phyloP scores from a whole-genome alignment of 225 moss, liverwort and hornwort genomes.

The Physcomitrium patens region DNA sequence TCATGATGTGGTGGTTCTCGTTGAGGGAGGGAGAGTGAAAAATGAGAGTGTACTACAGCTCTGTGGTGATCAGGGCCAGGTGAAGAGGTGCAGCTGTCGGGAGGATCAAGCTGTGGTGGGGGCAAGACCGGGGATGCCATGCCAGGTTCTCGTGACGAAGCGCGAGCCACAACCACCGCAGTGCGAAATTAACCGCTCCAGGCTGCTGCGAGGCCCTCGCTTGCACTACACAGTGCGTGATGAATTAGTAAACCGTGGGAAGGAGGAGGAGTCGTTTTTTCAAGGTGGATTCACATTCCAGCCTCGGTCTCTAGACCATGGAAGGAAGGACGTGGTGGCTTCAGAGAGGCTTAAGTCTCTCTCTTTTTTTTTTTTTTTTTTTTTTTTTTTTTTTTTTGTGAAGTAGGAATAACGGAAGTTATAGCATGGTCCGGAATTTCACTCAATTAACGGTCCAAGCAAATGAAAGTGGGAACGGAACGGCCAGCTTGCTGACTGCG shows the following conservation, averaged over 20 bases:
- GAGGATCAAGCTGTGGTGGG: slow-evolving; percentile 38
- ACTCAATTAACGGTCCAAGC: slow-evolving; percentile 45
- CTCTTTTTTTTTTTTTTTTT: no score
- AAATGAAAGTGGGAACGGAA: slow-evolving; percentile 38
- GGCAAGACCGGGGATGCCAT: slow-evolving; percentile 34
- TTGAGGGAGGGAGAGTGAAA: slow-evolving; percentile 10
- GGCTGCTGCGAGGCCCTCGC: slow-evolving; percentile 38
- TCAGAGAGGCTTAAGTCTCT: slow-evolving; percentile 15
- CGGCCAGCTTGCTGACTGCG: slow-evolving; percentile 35
- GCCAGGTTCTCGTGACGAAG: slow-evolving; percentile 45
- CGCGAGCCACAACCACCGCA: slow-evolving; percentile 50
- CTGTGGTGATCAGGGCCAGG: slow-evolving; percentile 23
- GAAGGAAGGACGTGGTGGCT: slow-evolving; percentile 26
- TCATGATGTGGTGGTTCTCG: slow-evolving; percentile 32
- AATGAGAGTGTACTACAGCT: neutral
- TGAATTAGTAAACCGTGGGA: slow-evolving; percentile 9
- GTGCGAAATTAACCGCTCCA: slow-evolving; percentile 36
- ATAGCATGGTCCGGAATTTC: slow-evolving; percentile 26
- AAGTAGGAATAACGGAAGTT: slow-evolving; percentile 49
- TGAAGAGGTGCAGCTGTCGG: slow-evolving; percentile 50
- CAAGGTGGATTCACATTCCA: slow-evolving; percentile 7
- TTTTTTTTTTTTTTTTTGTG: no score
- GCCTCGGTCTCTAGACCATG: neutral
- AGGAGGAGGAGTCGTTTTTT: neutral
- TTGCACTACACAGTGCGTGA: slow-evolving; percentile 38